Evolutionary conservation across 805 yeast species (phyloP), one percentile per base, ranked within the genome.

Genomic region (Candida ipomoeae): DNA sequence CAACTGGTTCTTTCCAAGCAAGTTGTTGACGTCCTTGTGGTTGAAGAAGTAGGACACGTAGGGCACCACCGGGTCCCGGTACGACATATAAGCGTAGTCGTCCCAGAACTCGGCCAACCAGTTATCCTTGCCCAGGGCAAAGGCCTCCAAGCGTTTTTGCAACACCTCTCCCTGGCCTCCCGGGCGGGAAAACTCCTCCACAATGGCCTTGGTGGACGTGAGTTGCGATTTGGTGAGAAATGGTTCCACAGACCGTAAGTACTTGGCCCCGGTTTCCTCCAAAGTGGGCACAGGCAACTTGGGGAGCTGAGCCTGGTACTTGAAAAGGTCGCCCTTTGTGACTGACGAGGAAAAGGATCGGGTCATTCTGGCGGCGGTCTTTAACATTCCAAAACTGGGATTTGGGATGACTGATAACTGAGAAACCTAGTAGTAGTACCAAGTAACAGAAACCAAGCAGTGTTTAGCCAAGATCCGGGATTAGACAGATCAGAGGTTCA

Each of bases 71-170:
- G 98, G 96, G 68, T 89, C 98, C 57, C 94, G 79, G 72, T 89
- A 91, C 38, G 86, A 83, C 74, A 92, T 75, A 70, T 92, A 92
- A 18, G 97, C 96, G 58, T 87, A 88, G 61, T 87, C 86, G 67
- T 92, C 96, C 99, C 99, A 92, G 78, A 85, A 89, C 53, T 81
- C 85, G 43, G 87, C 80, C 61, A 92, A 77, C 99, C 99, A 92
- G 68, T 92, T 92, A 64, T 89, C 84, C 54, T 81, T 80, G 47
- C 69, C 77, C 31, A 69, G 59, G 29, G 92, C 84, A 57, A 82
- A 81, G 23, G 76, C 71, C 35, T 67, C 62, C 48, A 92, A 77
- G 53, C 91, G 78, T 50, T 73, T 56, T 65, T 92, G 98, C 54
- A 92, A 78, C 32, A 65, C 70, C 48, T 81, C 82, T 15, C 94